Evolutionary conservation across 2,329 filamentous ascomycete genomes (phyloP), one percentile per base, ranked within the genome.

Genomic region (Aspergillus piperis): DNA sequence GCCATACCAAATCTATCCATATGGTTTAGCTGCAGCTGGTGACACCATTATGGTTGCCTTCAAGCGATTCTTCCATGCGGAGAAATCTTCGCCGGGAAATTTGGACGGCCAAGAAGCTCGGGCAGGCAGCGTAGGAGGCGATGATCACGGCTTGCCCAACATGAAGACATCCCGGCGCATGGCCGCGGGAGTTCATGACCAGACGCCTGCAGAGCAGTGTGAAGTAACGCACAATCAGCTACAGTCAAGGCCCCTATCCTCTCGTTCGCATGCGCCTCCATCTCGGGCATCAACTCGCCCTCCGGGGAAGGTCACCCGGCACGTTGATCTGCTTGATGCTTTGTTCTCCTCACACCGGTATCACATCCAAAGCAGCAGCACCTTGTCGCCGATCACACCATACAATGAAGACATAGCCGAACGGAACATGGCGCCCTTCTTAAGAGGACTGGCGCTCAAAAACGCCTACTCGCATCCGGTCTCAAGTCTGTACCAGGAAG

Each of bases 401-500:
- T 79, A 77, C 62, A 79, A 79, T 50, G 77, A 79, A 66, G 75
- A 79, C 63, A 69, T 79, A 55, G 77, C 77, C 5, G 77, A 79
- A 60, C 74, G 77, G 23, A 79, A 79, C 54, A 76, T 78, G 70
- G 71, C 68, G 8, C 62, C 68, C 11, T 73, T 75, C 48, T 64
- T 75, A 8, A 70, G 70, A 41, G 65, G 65, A 4, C 67, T 69
- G 52, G 59, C 69, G 55, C 64, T 62, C 25, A 73, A 65, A 56
- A 62, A 64, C 17, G 55, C 68, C 6, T 73, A 71, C 60, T 71
- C 71, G 11, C 73, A 71, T 10, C 64, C 75, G 19, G 59, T 75
- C 30, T 75, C 77, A 4, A 68, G 70, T 3, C 57, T 77, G 48
- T 76, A 76, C 54, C 75, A 78, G 58, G 77, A 79, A 58, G 76